Percentiles rank a stretch among this genome's conserved stretches.
Evolutionary conservation across 2,329 filamentous ascomycete species (phyloP).

Genomic region (Stemphylium vesicarium): DNA sequence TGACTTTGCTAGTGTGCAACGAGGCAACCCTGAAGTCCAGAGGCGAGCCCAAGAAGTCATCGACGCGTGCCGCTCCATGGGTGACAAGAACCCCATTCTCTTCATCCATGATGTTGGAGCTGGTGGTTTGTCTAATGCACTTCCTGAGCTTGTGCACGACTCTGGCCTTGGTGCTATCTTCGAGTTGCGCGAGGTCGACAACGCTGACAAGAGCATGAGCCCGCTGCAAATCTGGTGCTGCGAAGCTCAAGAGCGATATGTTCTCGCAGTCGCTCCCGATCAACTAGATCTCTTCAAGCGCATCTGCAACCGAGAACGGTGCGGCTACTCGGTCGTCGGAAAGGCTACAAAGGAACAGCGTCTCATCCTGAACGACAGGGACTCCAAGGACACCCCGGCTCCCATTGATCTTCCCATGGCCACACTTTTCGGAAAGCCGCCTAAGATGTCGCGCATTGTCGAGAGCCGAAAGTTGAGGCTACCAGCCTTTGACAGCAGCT

Average conservation of each 20-base stretch:
- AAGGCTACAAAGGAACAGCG: constrained; percentile 74
- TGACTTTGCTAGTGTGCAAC: constrained; percentile 96
- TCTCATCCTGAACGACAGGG: constrained; percentile 80
- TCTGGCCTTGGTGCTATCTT: constrained; percentile 90
- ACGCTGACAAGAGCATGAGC: constrained; percentile 87
- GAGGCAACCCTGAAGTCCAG: constrained; percentile 96
- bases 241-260: constrained; percentile 95
- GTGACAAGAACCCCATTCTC: constrained; percentile 84
- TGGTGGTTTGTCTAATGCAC: constrained; percentile 81
- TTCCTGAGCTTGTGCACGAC: constrained; percentile 91
- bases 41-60: constrained; percentile 97
- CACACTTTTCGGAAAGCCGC: constrained; percentile 84
- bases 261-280: constrained; percentile 83
- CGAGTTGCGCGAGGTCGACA: constrained; percentile 93
- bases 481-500: constrained; percentile 74
- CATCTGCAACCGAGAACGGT: constrained; percentile 81
- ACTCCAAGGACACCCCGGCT: constrained; percentile 74
- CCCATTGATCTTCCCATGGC: constrained; percentile 91
- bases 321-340: constrained; percentile 90
- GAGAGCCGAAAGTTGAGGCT: constrained; percentile 71
- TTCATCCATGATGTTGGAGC: constrained; percentile 98
- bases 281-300: constrained; percentile 74
- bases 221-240: constrained; percentile 98
- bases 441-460: constrained; percentile 79
- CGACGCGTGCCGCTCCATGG: constrained; percentile 87